Conservation (phyloP, 148 eudicot species). For the Euryodendron excelsum region DNA sequence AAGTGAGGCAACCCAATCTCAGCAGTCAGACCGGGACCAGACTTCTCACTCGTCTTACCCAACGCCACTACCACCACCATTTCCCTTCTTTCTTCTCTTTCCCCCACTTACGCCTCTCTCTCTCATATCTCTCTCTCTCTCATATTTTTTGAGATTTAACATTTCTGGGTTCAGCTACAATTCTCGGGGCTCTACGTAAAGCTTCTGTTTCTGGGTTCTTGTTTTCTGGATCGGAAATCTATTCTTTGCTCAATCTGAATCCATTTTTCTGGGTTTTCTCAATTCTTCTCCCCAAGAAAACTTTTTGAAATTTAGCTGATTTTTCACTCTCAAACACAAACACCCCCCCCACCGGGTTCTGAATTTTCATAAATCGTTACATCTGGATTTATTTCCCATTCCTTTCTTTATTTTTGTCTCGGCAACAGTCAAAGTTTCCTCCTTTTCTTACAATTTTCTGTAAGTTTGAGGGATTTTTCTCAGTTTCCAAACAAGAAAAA, state of each 20-base stretch:
- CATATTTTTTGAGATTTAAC: not conserved
- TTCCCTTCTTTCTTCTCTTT: too few relatives aligned
- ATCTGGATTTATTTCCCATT: not conserved
- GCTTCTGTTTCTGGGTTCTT: constrained; percentile 4
- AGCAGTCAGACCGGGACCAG: too few relatives aligned
- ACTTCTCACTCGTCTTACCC: too few relatives aligned
- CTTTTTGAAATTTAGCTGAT: not conserved
- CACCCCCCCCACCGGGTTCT: not conserved
- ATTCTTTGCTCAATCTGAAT: not conserved
- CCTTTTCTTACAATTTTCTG: not conserved
- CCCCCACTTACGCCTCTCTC: too few relatives aligned
- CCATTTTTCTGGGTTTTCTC: not conserved
- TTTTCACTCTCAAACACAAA: not conserved
- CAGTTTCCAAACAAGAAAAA: not conserved
- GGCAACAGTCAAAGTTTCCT: not conserved
- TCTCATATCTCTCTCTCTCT: too few relatives aligned
- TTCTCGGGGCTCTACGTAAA: not conserved
- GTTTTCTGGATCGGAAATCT: not conserved
- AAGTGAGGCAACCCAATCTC: too few relatives aligned
- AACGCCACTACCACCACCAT: too few relatives aligned
- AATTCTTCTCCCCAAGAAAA: not conserved
- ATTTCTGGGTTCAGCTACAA: not conserved
- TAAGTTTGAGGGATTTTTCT: not conserved
- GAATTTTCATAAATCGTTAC: not conserved
- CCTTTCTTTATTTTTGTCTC: not conserved